phyloP scores from a whole-genome alignment of 1,284 basidiomycete genomes.

The Neotropicomus parvogracilis region DNA sequence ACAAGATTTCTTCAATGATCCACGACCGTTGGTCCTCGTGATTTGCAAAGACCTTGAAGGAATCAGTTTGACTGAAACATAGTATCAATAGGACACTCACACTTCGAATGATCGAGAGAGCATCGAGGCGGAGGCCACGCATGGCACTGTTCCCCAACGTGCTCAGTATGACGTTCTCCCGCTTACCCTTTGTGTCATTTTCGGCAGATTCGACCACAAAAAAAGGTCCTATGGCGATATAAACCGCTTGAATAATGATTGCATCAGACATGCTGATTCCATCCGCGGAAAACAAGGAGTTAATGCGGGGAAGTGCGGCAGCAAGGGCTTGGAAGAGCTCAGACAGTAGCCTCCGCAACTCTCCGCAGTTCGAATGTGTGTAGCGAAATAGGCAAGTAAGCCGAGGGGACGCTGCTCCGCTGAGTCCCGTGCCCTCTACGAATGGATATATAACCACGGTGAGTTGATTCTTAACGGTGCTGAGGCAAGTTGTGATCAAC shows the following conservation, averaged over 20 bases:
- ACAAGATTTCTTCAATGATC: slow-evolving; percentile 95
- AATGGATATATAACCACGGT: slow-evolving; percentile 83
- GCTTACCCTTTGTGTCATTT: slow-evolving; percentile 49
- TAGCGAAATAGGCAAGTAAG: slow-evolving; percentile 54
- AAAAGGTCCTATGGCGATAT: slow-evolving; percentile 89
- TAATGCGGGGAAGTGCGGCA: slow-evolving; percentile 66
- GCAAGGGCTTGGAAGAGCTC: slow-evolving; percentile 68
- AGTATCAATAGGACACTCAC: slow-evolving; percentile 45
- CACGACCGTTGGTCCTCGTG: slow-evolving; percentile 87
- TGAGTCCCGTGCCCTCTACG: slow-evolving; percentile 65
- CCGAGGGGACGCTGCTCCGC: slow-evolving; percentile 43
- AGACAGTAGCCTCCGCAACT: slow-evolving; percentile 51
- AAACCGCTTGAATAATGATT: slow-evolving; percentile 87
- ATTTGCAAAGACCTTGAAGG: slow-evolving; percentile 76
- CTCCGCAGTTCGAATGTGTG: slow-evolving; percentile 37
- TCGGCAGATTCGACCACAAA: slow-evolving; percentile 74
- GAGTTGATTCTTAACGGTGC: slow-evolving; percentile 75
- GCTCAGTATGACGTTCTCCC: slow-evolving; percentile 52
- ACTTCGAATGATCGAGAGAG: slow-evolving; percentile 77
- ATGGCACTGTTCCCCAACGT: slow-evolving; percentile 73
- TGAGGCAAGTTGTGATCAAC: slow-evolving; percentile 75
- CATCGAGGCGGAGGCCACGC: slow-evolving; percentile 78
- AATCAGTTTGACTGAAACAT: slow-evolving; percentile 3
- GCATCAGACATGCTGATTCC: slow-evolving; percentile 78
- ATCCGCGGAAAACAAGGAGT: slow-evolving; percentile 62